Percentiles rank a stretch among this genome's conserved stretches.
Evolutionary conservation across 352 stramenopile genomes (phyloP).

Genomic region (Phytophthora cryptogea): DNA sequence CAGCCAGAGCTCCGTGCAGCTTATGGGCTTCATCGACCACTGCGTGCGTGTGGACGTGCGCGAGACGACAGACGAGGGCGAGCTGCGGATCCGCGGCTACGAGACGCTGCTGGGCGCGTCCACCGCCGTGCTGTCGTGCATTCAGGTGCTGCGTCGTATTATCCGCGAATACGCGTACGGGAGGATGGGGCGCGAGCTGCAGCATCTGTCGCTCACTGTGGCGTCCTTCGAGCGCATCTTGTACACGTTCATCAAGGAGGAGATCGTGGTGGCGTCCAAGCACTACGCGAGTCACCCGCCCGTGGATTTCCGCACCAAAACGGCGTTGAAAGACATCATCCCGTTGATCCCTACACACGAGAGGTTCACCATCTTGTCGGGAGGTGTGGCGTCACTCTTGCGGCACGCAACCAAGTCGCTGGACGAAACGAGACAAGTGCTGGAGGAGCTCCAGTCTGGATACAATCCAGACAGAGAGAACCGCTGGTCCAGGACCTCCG

Average conservation of each 20-base stretch:
- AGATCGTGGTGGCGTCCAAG: constrained; percentile 85
- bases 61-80: constrained; percentile 65
- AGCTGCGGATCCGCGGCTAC: constrained; percentile 75
- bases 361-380: constrained; percentile 81
- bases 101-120: constrained; percentile 72
- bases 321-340: constrained; percentile 88
- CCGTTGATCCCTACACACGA: constrained; percentile 83
- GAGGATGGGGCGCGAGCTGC: constrained; percentile 79
- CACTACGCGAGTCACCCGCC: constrained; percentile 50
- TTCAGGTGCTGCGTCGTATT: constrained; percentile 82
- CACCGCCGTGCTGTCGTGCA: constrained; percentile 76
- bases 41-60: constrained; percentile 44
- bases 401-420: constrained; percentile 84
- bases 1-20: constrained; percentile 84
- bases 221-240: constrained; percentile 84
- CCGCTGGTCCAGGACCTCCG: constrained; percentile 81
- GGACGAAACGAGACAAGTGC: constrained; percentile 76
- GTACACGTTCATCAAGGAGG: constrained; percentile 90
- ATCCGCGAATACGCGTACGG: constrained; percentile 87
- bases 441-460: constrained; percentile 79
- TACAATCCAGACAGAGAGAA: constrained; percentile 87
- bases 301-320: constrained; percentile 81
- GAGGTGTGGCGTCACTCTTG: constrained; percentile 77
- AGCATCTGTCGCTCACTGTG: constrained; percentile 86
- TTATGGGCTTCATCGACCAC: constrained; percentile 82